Evolutionary conservation across 2,329 filamentous ascomycete genomes (phyloP).

Genomic region (Escovopsis weberi): DNA sequence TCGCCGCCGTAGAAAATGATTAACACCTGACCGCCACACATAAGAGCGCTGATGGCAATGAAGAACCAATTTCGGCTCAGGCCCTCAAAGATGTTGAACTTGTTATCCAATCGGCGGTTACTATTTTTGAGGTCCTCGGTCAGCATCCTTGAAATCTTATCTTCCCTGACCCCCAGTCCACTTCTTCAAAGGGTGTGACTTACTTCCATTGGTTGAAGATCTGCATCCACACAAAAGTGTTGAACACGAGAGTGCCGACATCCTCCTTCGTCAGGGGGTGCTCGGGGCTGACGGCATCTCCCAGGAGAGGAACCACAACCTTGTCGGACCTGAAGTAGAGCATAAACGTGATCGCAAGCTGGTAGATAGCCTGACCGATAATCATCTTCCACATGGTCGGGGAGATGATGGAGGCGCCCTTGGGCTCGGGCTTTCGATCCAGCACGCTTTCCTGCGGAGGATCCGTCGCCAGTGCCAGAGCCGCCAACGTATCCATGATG

Average conservation of each 20-base stretch:
- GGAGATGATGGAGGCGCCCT: constrained; percentile 54
- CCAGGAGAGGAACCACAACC: constrained; percentile 26
- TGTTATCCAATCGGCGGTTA: constrained; percentile 87
- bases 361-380: constrained; percentile 78
- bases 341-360: constrained; percentile 65
- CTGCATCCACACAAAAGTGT: constrained; percentile 99
- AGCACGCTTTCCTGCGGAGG: constrained; percentile 73
- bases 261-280: constrained; percentile 25
- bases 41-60: constrained; percentile 67
- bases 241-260: constrained; percentile 78
- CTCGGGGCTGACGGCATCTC: constrained; percentile 20
- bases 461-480: constrained; percentile 76
- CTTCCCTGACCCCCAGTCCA: not conserved
- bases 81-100: constrained; percentile 90
- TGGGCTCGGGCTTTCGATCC: constrained; percentile 54
- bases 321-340: constrained; percentile 59
- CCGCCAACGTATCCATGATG: constrained; percentile 94
- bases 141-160: constrained; percentile 7
- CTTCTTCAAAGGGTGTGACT: constrained; percentile 21
- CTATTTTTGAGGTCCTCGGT: constrained; percentile 18
- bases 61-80: constrained; percentile 80
- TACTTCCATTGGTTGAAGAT: constrained; percentile 97
- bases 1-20: constrained; percentile 77
- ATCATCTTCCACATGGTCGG: constrained; percentile 99
- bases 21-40: constrained; percentile 78